Evolutionary conservation across 441 rosid genomes (phyloP).

Genomic region (Gossypium gossypioides): DNA sequence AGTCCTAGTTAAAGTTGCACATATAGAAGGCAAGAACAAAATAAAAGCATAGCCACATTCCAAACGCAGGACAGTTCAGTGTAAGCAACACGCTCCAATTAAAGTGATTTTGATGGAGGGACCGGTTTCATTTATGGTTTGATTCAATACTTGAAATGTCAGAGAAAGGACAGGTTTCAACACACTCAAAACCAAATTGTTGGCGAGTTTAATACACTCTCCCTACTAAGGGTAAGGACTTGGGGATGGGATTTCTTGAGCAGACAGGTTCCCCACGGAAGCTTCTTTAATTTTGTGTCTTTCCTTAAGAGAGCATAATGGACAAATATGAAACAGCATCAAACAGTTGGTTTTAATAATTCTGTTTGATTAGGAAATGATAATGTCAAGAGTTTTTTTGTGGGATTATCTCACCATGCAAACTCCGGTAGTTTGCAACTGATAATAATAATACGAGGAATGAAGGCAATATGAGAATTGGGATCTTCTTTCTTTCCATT

Average conservation of each 20-base stretch:
- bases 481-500: background rate
- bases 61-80: conserved; percentile 18
- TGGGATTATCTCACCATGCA: conserved; percentile 8
- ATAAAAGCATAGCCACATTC: background rate
- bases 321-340: conserved; percentile 11
- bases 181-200: background rate
- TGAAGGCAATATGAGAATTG: background rate
- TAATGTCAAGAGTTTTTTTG: background rate
- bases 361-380: conserved; percentile 6
- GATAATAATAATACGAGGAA: background rate
- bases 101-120: conserved; percentile 9
- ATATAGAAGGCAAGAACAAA: conserved; percentile 12
- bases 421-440: background rate
- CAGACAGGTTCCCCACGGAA: conserved; percentile 20
- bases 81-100: conserved; percentile 23
- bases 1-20: conserved; percentile 14
- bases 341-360: conserved; percentile 10
- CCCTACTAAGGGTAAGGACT: background rate
- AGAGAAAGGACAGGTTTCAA: background rate
- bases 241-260: conserved; percentile 9
- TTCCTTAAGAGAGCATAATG: conserved; percentile 3
- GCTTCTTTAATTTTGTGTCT: conserved; percentile 20
- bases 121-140: conserved; percentile 7
- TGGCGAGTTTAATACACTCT: conserved; percentile 10
- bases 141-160: background rate